phyloP scores from a whole-genome alignment of 2,329 filamentous ascomycete genomes.

The Diaporthe destruens region DNA sequence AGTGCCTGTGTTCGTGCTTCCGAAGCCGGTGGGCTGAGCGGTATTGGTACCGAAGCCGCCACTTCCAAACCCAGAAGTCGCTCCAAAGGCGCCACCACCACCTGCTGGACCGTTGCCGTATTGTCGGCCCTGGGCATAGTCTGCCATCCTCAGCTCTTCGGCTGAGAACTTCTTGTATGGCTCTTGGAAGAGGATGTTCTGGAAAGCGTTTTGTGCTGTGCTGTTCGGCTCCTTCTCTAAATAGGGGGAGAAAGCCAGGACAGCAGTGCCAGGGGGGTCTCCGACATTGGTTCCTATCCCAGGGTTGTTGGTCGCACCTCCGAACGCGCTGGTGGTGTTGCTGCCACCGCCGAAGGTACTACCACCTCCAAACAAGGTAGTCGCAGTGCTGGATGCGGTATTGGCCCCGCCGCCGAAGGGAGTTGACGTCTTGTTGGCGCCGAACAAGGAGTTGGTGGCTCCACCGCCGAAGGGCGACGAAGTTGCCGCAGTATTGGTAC shows the following conservation, averaged over 20 bases:
- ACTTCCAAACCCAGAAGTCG: conserved; percentile 60
- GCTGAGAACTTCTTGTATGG: conserved; percentile 91
- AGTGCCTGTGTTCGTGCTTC: conserved; percentile 50
- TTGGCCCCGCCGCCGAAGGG: conserved; percentile 56
- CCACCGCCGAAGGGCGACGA: conserved; percentile 56
- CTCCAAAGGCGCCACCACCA: conserved; percentile 87
- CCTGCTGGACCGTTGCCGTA: conserved; percentile 89
- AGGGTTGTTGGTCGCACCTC: conserved; percentile 59
- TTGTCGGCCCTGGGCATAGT: conserved; percentile 89
- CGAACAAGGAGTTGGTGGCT: conserved; percentile 62
- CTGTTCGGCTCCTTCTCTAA: conserved; percentile 79
- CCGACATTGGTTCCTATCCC: conserved; percentile 65
- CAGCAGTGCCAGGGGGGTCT: conserved; percentile 77
- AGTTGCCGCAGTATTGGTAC: conserved; percentile 49
- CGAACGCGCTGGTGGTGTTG: conserved; percentile 57
- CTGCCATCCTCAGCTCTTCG: conserved; percentile 84
- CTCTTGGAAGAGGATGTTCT: conserved; percentile 83
- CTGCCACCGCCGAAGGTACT: conserved; percentile 55
- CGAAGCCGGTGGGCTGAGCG: conserved; percentile 54
- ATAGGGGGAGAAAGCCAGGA: conserved; percentile 75
- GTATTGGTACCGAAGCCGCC: conserved; percentile 61
- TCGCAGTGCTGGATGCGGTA: conserved; percentile 52
- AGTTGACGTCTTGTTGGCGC: conserved; percentile 60
- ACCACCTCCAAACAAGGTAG: conserved; percentile 62
- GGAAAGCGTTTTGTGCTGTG: conserved; percentile 73